Base-by-base conservation (phyloP, 768 basidiomycete genomes). In the Pisolithus microcarpus region DNA sequence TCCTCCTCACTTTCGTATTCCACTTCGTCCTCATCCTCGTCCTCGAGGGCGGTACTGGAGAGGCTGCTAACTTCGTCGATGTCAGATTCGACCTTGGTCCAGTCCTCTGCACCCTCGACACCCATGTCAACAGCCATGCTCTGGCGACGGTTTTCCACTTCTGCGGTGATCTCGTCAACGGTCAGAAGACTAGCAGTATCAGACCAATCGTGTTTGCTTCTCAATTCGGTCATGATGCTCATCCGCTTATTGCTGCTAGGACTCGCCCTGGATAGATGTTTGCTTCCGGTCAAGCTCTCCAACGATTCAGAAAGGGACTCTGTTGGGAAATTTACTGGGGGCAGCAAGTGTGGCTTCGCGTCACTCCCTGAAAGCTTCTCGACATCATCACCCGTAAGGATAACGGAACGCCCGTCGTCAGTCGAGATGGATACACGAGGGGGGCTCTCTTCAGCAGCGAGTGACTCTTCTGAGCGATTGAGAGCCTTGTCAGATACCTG, bases 151-250 rank as follows among this genome's bases (percentile, higher is more conserved):
- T 72, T 73, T 65, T 87, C 95, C 7, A 99, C 88, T 61, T 95
- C 88, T 9, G 91, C 93, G 0, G 96, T 97, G 60, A 99, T 96
- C 69, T 99, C 92, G 61, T 99, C 95, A 21, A 99, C 90, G 0
- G 95, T 99, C 68, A 97, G 77, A 60, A 97, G 70, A 58, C 89
- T 92, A 4, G 90, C 91, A 7, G 91, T 91, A 61, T 95, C 92
- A 0, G 87, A 88, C 37, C 79, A 75, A 60, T 96, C 91, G 19
- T 87, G 82, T 64, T 83, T 88, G 65, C 81, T 87, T 53, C 88
- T 75, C 50, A 91, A 65, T 61, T 91, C 89, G 1, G 84, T 86
- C 72, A 88, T 85, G 64, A 81, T 85, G 62, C 89, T 91, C 73
- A 84, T 77, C 5, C 90, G 81, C 56, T 78, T 80, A 38, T 73